Conservation (phyloP, 129 eudicot genomes). For the Helianthus tuberosus region DNA sequence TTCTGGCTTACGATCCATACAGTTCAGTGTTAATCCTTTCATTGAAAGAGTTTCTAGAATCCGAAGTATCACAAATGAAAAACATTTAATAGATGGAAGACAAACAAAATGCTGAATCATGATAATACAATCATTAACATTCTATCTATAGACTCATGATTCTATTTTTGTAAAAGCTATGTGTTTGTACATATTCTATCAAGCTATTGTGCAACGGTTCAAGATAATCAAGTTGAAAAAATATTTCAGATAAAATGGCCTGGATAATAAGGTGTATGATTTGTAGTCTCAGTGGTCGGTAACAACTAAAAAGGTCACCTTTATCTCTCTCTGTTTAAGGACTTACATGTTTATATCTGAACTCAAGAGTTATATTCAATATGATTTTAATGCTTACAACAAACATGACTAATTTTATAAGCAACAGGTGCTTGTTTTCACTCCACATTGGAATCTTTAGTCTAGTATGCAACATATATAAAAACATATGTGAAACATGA, state of each 20-base stretch:
- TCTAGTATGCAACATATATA: slow-evolving; percentile 9
- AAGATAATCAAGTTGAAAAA: slow-evolving; percentile 2
- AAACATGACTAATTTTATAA: slow-evolving; percentile 8
- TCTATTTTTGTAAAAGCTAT: neutral
- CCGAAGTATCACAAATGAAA: slow-evolving; percentile 15
- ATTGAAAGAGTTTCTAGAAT: slow-evolving; percentile 82
- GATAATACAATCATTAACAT: neutral
- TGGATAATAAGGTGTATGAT: neutral
- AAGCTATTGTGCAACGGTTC: neutral
- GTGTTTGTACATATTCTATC: slow-evolving; percentile 10
- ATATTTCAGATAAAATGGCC: neutral
- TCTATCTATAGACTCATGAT: neutral
- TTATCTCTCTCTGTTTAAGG: neutral
- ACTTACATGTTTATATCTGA: neutral
- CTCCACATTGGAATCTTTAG: slow-evolving; percentile 5
- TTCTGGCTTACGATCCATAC: slow-evolving; percentile 99
- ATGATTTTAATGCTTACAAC: neutral
- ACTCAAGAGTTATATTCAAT: neutral
- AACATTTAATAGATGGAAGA: neutral
- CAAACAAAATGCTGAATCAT: neutral
- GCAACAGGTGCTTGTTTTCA: neutral
- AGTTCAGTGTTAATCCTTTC: slow-evolving; percentile 94
- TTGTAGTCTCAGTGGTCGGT: neutral
- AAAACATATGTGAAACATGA: neutral
- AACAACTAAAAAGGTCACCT: neutral